Conservation (phyloP, 108 stramenopile genomes). For the Pseudonitzschia delicatissima region DNA sequence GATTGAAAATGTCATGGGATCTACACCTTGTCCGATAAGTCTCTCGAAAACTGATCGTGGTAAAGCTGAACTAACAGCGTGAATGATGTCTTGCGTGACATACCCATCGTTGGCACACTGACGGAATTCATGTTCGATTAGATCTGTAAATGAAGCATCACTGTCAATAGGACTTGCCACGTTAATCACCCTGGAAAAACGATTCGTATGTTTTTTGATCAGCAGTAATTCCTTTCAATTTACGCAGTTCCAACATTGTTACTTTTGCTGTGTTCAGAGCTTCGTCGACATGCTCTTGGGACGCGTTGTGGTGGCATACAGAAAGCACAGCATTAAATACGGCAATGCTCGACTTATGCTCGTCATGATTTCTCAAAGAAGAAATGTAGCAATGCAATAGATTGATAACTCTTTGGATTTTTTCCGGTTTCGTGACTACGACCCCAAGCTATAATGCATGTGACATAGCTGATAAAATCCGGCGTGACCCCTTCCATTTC, state of each 20-base stretch:
- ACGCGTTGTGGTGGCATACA: conserved; percentile 32
- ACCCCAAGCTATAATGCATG: conserved; percentile 37
- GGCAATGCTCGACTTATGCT: background rate
- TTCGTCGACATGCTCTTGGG: background rate
- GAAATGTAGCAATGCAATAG: conserved; percentile 13
- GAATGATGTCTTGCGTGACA: conserved; percentile 12
- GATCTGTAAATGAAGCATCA: background rate
- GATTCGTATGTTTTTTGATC: conserved; percentile 28
- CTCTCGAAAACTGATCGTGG: background rate
- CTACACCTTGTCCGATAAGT: background rate
- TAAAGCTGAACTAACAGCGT: background rate
- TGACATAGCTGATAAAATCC: conserved; percentile 19
- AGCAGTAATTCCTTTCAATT: background rate
- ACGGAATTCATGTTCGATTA: conserved; percentile 30
- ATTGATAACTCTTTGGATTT: conserved; percentile 21
- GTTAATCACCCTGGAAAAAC: conserved; percentile 13
- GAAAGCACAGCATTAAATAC: conserved; percentile 40
- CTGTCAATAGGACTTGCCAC: background rate
- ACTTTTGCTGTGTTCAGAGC: background rate
- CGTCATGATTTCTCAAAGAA: background rate
- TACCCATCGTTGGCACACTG: conserved; percentile 23
- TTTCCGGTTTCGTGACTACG: conserved; percentile 20
- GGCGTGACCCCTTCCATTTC: conserved; percentile 1
- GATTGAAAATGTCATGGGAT: background rate
- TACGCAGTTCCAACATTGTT: conserved; percentile 15